A percentile compares a stretch with the other conserved stretches of the same genome.
Evolutionary conservation across 192 early-diverging fungal species (phyloP).

Genomic region (Piromyces finnis): DNA sequence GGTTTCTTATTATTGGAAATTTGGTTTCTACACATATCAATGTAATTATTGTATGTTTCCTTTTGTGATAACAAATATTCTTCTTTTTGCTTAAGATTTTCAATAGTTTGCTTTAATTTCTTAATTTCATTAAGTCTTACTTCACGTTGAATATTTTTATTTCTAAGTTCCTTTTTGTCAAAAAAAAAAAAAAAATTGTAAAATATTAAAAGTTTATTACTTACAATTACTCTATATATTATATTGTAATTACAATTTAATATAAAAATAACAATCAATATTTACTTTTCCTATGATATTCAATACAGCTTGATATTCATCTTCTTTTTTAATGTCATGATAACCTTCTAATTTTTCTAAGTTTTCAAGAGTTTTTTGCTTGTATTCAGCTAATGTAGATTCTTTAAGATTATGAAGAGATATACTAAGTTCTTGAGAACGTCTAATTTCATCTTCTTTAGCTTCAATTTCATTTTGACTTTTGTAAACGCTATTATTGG

Average conservation of each 20-base stretch:
- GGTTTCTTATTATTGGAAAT: conserved; percentile 38
- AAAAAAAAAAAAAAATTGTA: too few relatives aligned
- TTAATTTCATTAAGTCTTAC: conserved; percentile 54
- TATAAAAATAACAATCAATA: too few relatives aligned
- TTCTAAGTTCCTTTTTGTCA: conserved; percentile 54
- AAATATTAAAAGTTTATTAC: too few relatives aligned
- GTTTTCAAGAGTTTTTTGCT: not conserved
- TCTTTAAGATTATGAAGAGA: not conserved
- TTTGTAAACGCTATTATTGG: not conserved
- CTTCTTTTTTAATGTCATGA: not conserved
- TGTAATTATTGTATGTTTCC: conserved; percentile 78
- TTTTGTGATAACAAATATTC: conserved; percentile 73
- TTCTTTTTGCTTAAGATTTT: conserved; percentile 68
- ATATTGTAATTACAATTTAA: too few relatives aligned
- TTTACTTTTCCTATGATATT: not conserved
- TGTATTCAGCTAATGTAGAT: not conserved
- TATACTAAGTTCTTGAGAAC: not conserved
- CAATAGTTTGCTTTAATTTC: conserved; percentile 58
- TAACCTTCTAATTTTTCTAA: not conserved
- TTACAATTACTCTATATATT: too few relatives aligned
- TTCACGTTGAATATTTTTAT: conserved; percentile 67
- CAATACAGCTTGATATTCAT: not conserved
- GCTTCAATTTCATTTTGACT: not conserved
- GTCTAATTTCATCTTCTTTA: not conserved
- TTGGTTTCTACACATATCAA: conserved; percentile 74